Percentiles rank a stretch among this genome's conserved stretches.
phyloP scores from a whole-genome alignment of 352 stramenopile genomes.

The Phytopythium kandeliae region DNA sequence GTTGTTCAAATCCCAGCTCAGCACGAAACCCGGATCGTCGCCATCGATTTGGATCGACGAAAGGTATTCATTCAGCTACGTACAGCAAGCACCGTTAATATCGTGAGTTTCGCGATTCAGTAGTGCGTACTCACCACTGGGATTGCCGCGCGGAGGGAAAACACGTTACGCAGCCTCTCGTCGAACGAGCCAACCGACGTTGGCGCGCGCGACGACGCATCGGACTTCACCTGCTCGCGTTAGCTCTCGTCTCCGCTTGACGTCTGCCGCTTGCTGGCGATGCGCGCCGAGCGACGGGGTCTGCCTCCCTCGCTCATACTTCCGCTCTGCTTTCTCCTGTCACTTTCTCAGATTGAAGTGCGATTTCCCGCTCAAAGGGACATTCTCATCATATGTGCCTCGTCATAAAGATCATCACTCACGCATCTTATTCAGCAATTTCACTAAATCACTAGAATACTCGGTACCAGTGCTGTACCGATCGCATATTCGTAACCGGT shows the following conservation, averaged over 20 bases:
- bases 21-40: constrained; percentile 10
- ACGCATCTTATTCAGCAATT: too few relatives aligned
- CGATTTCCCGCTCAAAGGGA: too few relatives aligned
- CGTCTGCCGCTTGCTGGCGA: too few relatives aligned
- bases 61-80: constrained; percentile 11
- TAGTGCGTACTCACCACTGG: constrained; percentile 15
- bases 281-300: background rate
- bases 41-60: constrained; percentile 13
- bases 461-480: too few relatives aligned
- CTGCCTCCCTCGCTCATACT: background rate
- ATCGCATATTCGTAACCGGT: too few relatives aligned
- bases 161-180: constrained; percentile 14
- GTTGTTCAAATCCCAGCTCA: constrained; percentile 12
- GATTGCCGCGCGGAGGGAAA: constrained; percentile 15
- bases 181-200: constrained; percentile 15
- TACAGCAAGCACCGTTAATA: background rate
- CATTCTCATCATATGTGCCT: too few relatives aligned
- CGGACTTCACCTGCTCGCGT: constrained; percentile 9
- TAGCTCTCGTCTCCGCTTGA: too few relatives aligned
- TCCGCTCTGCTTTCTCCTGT: background rate
- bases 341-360: too few relatives aligned
- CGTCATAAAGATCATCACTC: too few relatives aligned
- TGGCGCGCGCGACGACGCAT: constrained; percentile 9
- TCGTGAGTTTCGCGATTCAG: background rate
- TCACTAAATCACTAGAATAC: too few relatives aligned